Evolutionary conservation across 192 early-diverging fungal genomes (phyloP).

Genomic region (Coemansia sp.): DNA sequence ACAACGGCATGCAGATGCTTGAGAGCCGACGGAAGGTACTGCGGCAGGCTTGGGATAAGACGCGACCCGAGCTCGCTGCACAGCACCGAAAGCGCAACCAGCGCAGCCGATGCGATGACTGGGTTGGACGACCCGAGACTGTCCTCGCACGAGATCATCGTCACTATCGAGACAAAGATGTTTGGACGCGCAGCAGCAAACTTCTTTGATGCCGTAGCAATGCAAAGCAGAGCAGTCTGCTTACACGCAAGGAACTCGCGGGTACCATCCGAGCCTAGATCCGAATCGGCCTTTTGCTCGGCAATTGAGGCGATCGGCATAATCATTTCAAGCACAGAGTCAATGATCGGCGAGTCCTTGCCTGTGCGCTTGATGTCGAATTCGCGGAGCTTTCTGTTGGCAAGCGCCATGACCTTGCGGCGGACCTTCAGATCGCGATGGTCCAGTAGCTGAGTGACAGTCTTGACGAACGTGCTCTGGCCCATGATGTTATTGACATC

Average conservation of each 20-base stretch:
- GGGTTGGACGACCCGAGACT: conserved; percentile 40
- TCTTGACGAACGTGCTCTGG: conserved; percentile 72
- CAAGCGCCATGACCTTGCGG: conserved; percentile 73
- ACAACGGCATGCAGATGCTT: conserved; percentile 53
- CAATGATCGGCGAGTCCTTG: conserved; percentile 18
- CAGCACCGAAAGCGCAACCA: conserved; percentile 50
- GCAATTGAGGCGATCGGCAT: conserved; percentile 23
- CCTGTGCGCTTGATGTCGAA: conserved; percentile 30
- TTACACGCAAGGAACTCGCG: conserved; percentile 61
- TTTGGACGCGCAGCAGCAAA: conserved; percentile 66
- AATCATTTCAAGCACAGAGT: conserved; percentile 43
- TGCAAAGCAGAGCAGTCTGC: conserved; percentile 78
- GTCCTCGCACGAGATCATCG: conserved; percentile 53
- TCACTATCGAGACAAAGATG: conserved; percentile 64
- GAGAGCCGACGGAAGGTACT: conserved; percentile 80
- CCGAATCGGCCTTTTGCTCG: neutral
- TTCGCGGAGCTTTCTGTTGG: conserved; percentile 67
- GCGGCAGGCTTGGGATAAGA: conserved; percentile 76
- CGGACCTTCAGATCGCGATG: conserved; percentile 68
- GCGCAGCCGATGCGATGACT: conserved; percentile 50
- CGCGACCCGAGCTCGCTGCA: conserved; percentile 75
- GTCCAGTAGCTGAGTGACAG: conserved; percentile 63
- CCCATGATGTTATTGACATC: conserved; percentile 78
- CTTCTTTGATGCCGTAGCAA: conserved; percentile 70
- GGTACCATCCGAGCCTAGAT: neutral